Percentiles rank a stretch among this genome's conserved stretches.
phyloP scores from a whole-genome alignment of 805 yeast species.

The Kluyveromyces wickerhamii region DNA sequence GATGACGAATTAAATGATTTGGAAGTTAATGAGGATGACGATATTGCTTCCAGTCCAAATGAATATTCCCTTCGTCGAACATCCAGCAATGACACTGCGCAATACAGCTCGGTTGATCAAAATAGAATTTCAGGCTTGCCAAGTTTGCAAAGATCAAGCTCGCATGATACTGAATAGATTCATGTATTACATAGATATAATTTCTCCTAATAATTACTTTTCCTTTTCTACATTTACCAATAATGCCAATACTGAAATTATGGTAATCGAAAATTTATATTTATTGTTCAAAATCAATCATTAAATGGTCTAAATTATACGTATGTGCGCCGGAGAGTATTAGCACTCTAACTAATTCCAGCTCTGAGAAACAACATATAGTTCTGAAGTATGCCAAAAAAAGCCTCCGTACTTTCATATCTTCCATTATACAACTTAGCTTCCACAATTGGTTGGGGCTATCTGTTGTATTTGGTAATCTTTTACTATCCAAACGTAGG shows the following conservation, averaged over 20 bases:
- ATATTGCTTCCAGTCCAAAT: neutral
- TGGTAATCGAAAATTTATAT: no score
- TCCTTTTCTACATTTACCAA: no score
- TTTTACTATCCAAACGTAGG: slow-evolving; percentile 39
- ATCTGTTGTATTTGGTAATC: slow-evolving; percentile 39
- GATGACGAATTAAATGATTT: slow-evolving; percentile 13
- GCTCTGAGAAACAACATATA: no score
- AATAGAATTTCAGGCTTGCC: slow-evolving; percentile 16
- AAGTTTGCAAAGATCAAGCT: slow-evolving; percentile 2
- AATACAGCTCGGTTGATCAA: slow-evolving; percentile 26
- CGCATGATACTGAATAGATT: slow-evolving; percentile 1
- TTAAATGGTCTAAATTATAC: no score
- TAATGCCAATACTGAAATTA: no score
- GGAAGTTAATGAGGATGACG: slow-evolving; percentile 15
- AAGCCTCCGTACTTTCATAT: slow-evolving; percentile 19
- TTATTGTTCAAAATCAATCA: no score
- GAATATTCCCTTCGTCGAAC: slow-evolving; percentile 27
- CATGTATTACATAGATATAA: neutral
- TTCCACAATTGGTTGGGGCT: slow-evolving; percentile 48
- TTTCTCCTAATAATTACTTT: neutral
- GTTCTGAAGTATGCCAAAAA: slow-evolving; percentile 14
- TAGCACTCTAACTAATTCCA: no score
- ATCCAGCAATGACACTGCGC: slow-evolving; percentile 25
- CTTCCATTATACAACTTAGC: slow-evolving; percentile 43
- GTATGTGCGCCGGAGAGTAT: no score